Percentiles rank a stretch among this genome's conserved stretches.
Conservation (phyloP, 352 stramenopile genomes). For the Globisporangium mamillatum region DNA sequence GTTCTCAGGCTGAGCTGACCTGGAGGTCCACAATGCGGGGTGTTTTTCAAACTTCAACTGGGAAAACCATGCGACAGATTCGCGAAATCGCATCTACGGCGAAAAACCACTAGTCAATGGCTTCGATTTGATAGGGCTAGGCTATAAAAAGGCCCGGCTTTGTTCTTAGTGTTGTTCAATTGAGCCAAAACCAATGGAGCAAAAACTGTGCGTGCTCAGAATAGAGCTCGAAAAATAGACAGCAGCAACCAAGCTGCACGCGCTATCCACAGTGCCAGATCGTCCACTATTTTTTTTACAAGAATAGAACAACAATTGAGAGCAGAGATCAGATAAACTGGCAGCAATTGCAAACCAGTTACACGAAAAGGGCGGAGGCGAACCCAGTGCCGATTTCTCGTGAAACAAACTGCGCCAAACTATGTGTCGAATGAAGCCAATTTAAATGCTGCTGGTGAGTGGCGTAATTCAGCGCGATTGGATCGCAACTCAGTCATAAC, state of each 20-base stretch:
- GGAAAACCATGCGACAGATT: background rate
- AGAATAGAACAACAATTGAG: background rate
- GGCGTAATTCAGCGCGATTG: background rate
- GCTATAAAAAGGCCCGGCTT: background rate
- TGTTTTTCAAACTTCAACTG: background rate
- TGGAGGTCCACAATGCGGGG: background rate
- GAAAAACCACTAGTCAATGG: background rate
- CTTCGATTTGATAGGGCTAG: background rate
- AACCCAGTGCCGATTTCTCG: background rate
- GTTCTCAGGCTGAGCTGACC: background rate
- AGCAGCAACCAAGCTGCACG: background rate
- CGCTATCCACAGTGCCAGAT: background rate
- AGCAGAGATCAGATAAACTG: background rate
- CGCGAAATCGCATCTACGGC: background rate
- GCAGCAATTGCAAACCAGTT: background rate
- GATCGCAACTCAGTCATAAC: background rate
- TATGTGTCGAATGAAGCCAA: background rate
- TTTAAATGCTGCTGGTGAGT: background rate
- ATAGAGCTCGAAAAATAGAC: background rate
- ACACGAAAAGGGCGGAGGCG: background rate
- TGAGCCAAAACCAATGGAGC: background rate
- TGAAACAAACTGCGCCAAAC: background rate
- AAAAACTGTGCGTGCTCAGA: background rate
- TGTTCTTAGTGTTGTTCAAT: background rate
- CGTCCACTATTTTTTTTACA: background rate